Percentiles rank a stretch among this genome's conserved stretches.
Conservation (phyloP, 148 eudicot genomes). For the Rhododendron griersonianum region DNA sequence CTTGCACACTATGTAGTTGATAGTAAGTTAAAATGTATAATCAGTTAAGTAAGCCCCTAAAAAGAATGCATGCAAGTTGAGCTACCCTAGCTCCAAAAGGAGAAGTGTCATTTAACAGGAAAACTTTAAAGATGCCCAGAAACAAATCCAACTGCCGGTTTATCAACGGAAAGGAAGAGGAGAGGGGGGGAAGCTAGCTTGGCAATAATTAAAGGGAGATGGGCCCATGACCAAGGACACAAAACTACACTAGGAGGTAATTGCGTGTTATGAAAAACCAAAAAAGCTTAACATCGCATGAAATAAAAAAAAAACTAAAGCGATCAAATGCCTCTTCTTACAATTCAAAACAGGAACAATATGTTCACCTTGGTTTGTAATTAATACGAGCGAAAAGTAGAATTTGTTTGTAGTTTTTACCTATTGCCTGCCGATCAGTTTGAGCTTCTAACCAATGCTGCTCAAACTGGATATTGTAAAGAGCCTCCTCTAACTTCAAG, state of each 20-base stretch:
- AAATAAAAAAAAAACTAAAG: background rate
- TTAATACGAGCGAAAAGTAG: background rate
- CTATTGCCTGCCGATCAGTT: conserved; percentile 87
- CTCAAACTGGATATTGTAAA: conserved; percentile 89
- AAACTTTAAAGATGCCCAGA: too few species aligned
- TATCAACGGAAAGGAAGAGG: too few species aligned
- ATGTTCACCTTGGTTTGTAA: background rate
- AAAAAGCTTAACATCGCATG: background rate
- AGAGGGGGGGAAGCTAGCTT: background rate
- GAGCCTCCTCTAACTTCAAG: conserved; percentile 73
- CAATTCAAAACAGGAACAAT: background rate
- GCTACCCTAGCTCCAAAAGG: background rate
- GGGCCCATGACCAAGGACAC: background rate
- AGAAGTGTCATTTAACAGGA: background rate
- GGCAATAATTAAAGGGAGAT: background rate
- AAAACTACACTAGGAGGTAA: background rate
- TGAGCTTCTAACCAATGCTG: conserved; percentile 97
- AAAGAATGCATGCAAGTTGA: background rate
- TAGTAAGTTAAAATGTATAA: background rate
- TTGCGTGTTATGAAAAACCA: background rate
- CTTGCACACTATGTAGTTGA: too few species aligned
- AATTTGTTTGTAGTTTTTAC: conserved; percentile 26
- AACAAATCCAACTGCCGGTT: too few species aligned
- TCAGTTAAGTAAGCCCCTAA: too few species aligned
- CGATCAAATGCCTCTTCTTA: background rate